Evolutionary conservation across 257 asterid genomes (phyloP).

Genomic region (Fraxinus americana): DNA sequence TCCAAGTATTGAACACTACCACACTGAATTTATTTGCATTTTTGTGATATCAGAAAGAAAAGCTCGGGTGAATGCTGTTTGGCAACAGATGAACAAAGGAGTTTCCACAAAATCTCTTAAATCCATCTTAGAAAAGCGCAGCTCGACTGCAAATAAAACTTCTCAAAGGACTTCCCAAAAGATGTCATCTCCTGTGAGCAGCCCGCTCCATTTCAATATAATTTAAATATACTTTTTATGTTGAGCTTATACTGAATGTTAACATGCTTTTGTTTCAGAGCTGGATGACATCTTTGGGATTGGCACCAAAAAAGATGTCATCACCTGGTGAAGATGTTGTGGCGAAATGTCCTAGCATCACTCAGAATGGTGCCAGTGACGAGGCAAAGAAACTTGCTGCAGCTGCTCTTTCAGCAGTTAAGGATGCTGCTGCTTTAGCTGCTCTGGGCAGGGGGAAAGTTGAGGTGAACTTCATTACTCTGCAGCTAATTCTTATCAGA

Average conservation of each 20-base stretch:
- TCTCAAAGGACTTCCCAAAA: constrained; percentile 38
- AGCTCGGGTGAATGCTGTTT: constrained; percentile 81
- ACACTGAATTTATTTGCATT: constrained; percentile 14
- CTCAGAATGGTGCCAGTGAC: constrained; percentile 45
- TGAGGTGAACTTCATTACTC: constrained; percentile 52
- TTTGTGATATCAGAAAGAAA: constrained; percentile 60
- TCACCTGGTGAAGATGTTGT: constrained; percentile 37
- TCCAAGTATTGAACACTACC: constrained; percentile 7
- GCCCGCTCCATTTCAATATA: constrained; percentile 21
- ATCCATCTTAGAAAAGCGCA: constrained; percentile 48
- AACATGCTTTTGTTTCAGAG: constrained; percentile 45
- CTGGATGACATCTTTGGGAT: constrained; percentile 77
- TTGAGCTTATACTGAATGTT: constrained; percentile 24
- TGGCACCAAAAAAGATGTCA: constrained; percentile 63
- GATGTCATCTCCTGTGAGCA: constrained; percentile 50
- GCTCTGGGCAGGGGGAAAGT: constrained; percentile 70
- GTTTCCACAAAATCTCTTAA: constrained; percentile 62
- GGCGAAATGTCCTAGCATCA: constrained; percentile 32
- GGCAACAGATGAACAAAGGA: constrained; percentile 97
- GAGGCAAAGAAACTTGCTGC: constrained; percentile 85
- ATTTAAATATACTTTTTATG: background rate
- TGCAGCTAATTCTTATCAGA: constrained; percentile 11
- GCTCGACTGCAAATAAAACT: constrained; percentile 38
- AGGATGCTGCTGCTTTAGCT: constrained; percentile 61
- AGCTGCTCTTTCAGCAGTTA: constrained; percentile 92